A percentile compares a stretch with the other conserved stretches of the same genome.
Evolutionary conservation across 805 yeast species (phyloP).

Genomic region (Komagataella phaffii): DNA sequence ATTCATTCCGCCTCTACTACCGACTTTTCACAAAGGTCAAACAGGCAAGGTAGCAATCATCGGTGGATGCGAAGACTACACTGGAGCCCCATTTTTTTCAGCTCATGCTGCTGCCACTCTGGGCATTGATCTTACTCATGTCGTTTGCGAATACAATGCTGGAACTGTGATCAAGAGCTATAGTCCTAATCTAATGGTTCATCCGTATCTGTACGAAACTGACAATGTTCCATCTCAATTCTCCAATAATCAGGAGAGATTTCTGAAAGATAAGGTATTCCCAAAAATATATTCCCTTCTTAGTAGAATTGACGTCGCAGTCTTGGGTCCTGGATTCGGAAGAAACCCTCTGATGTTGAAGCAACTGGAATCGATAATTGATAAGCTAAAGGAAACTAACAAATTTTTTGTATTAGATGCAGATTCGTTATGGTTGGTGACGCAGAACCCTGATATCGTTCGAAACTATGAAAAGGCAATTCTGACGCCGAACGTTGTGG

Average conservation of each 20-base stretch:
- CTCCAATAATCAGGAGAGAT: conserved; percentile 5
- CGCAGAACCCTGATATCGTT: conserved; percentile 40
- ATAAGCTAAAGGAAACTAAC: conserved; percentile 37
- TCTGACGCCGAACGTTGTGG: conserved; percentile 83
- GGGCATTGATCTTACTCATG: conserved; percentile 84
- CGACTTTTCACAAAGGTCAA: conserved; percentile 79
- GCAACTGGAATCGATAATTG: conserved; percentile 43
- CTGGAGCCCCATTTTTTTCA: conserved; percentile 93
- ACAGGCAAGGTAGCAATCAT: conserved; percentile 76
- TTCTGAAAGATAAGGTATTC: conserved; percentile 31
- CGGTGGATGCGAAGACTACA: conserved; percentile 94
- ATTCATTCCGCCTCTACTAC: conserved; percentile 65
- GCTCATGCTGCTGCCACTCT: conserved; percentile 72
- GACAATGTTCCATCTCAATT: conserved; percentile 13
- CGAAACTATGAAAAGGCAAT: conserved; percentile 46
- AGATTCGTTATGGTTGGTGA: conserved; percentile 65
- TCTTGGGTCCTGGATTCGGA: conserved; percentile 92
- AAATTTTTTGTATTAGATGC: conserved; percentile 83
- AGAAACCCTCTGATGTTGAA: conserved; percentile 59
- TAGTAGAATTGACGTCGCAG: conserved; percentile 62
- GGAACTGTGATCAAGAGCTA: conserved; percentile 74
- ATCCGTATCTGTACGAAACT: conserved; percentile 65
- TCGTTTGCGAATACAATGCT: conserved; percentile 74
- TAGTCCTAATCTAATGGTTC: conserved; percentile 92
- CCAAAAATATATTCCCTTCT: conserved; percentile 44